Evolutionary conservation across 768 basidiomycete genomes (phyloP), one percentile per base, ranked within the genome.

Genomic region (Trametes cubensis): DNA sequence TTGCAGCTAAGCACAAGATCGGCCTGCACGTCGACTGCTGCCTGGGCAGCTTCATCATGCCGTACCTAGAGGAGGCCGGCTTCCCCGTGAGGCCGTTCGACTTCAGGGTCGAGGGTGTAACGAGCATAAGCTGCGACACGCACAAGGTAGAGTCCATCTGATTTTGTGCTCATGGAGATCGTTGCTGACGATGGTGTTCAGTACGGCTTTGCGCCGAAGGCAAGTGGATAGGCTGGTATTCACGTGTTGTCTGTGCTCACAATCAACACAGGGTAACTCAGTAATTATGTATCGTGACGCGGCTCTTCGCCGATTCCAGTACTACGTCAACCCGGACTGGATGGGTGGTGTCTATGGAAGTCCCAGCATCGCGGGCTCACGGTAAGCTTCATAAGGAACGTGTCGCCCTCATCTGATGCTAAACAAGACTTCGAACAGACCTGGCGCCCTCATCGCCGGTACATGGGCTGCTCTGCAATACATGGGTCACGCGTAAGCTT

Each of bases 401-500:
- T 20, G 30, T 8, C 8, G 1, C n/a, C n/a, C 28, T n/a, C 25
- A 23, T 26, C 40, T 49, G 6, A 23, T 13, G 11, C 1, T 7
- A 20, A 25, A 34, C 44, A 18, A 28, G 23, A 30, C 44, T 17
- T 14, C n/a, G 6, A 1, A 30, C 66, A 93, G 95, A 41, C 92
- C 95, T 0, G 97, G 96, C 6, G 87, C 95, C 0, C 77, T 98
- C 63, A 89, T 99, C 62, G 96, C 96, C 25, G 96, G 92, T 48
- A 88, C 94, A 28, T 99, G 95, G 94, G 96, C 96, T 7, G 94
- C 94, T 2, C 89, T 99, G 87, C 90, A 96, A 64, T 86, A 92
- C 72, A 89, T 98, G 78, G 96, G 96, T 28, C 81, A 87, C 62
- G 81, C 89, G 92, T 94, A 70, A 54, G 88, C 80, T 20, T 41